Evolutionary conservation across 192 early-diverging fungal genomes (phyloP).

Genomic region (Phlyctochytrium bullatum): DNA sequence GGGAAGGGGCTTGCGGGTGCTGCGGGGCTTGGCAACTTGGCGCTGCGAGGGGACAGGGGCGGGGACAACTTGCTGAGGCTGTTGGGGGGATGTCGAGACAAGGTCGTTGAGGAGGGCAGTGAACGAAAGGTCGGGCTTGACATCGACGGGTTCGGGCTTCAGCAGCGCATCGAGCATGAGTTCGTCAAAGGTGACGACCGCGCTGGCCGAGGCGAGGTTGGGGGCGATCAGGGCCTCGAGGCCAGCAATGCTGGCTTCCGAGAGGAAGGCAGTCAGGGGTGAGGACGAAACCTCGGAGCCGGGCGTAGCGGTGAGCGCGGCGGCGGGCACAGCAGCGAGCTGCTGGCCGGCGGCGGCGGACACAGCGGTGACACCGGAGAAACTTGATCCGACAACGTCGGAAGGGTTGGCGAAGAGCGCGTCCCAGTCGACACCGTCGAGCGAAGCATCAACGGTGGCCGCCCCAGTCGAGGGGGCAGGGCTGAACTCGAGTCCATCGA

Average conservation of each 20-base stretch:
- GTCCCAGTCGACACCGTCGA: slow-evolving; percentile 2
- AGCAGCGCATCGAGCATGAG: neutral
- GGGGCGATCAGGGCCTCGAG: neutral
- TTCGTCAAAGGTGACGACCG: neutral
- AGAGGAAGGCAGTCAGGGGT: too few relatives aligned
- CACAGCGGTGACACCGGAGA: neutral
- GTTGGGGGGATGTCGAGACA: neutral
- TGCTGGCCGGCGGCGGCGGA: neutral
- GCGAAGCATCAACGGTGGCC: neutral
- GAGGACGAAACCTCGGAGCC: neutral
- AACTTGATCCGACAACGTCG: neutral
- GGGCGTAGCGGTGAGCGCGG: neutral
- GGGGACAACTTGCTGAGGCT: neutral
- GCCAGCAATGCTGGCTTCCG: too few relatives aligned
- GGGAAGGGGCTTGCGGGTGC: neutral
- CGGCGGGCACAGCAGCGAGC: neutral
- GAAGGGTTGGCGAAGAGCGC: neutral
- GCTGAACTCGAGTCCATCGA: neutral
- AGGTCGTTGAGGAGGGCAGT: neutral
- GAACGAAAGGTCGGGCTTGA: neutral
- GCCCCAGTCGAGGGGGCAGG: neutral
- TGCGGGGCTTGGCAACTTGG: neutral
- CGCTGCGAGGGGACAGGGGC: neutral
- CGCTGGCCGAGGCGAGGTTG: neutral
- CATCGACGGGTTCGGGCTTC: neutral